phyloP scores from a whole-genome alignment of 2,329 filamentous ascomycete genomes.

The Epichloe coenophiala region DNA sequence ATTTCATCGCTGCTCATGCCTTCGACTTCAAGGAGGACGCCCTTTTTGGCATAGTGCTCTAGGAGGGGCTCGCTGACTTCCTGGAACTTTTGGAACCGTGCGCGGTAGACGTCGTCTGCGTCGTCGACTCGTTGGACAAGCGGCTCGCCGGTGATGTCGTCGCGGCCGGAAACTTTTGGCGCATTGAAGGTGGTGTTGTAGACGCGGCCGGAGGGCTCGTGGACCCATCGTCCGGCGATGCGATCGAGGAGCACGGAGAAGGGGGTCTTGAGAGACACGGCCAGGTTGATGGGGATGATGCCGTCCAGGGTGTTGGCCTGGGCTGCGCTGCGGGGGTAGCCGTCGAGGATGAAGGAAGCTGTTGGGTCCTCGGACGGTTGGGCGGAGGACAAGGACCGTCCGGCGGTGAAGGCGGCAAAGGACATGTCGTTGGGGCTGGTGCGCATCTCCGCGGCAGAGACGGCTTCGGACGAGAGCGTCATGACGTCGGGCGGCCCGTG shows the following conservation, averaged over 20 bases:
- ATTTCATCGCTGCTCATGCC: conserved; percentile 93
- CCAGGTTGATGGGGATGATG: conserved; percentile 88
- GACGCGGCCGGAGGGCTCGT: conserved; percentile 77
- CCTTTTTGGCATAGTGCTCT: conserved; percentile 79
- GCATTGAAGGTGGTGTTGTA: conserved; percentile 94
- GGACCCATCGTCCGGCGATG: conserved; percentile 86
- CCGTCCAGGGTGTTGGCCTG: conserved; percentile 69
- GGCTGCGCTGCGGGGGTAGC: conserved; percentile 76
- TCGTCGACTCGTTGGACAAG: conserved; percentile 78
- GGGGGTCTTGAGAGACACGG: conserved; percentile 76
- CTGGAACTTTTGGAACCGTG: conserved; percentile 69
- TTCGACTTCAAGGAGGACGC: conserved; percentile 73
- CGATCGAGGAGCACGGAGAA: conserved; percentile 76
- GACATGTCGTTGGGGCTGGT: conserved; percentile 16
- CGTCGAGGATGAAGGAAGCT: conserved; percentile 89
- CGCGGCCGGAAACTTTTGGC: conserved; percentile 64
- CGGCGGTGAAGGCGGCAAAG: conserved; percentile 1
- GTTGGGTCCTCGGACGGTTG: conserved; percentile 53
- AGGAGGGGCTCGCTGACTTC: conserved; percentile 76
- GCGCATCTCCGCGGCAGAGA: conserved; percentile 19
- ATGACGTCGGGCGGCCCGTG: conserved; percentile 33
- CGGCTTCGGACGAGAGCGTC: conserved; percentile 33
- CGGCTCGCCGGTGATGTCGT: conserved; percentile 83
- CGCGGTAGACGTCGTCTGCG: conserved; percentile 71
- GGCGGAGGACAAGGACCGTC: conserved; percentile 15